Conservation (phyloP, 139 green algal species). For the Chloropicon primus region DNA sequence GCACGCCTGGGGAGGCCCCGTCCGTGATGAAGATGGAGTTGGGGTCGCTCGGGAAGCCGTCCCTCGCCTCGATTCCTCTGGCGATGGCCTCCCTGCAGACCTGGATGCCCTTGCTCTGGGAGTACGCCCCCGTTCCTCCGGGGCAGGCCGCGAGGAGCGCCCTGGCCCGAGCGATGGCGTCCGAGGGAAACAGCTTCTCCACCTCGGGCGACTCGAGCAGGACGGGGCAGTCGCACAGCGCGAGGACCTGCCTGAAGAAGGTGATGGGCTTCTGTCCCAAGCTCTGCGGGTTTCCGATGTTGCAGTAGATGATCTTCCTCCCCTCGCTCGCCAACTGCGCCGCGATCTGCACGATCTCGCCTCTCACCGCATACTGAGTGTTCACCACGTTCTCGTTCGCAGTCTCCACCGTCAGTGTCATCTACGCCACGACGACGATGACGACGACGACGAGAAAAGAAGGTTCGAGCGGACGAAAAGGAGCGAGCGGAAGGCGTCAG, state of each 20-base stretch:
- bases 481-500: no score
- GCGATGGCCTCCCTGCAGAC: slow-evolving; percentile 58
- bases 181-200: slow-evolving; percentile 53
- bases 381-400: slow-evolving; percentile 59
- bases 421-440: neutral
- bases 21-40: slow-evolving; percentile 78
- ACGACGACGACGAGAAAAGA: no score
- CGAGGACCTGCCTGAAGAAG: slow-evolving; percentile 72
- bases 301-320: slow-evolving; percentile 69
- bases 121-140: slow-evolving; percentile 78
- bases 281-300: slow-evolving; percentile 89
- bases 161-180: slow-evolving; percentile 61
- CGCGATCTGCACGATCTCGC: slow-evolving; percentile 78
- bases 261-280: slow-evolving; percentile 76
- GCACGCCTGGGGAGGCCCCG: slow-evolving; percentile 55
- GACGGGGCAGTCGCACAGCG: slow-evolving; percentile 62
- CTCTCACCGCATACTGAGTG: slow-evolving; percentile 74
- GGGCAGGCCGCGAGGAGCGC: slow-evolving; percentile 50
- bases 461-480: no score
- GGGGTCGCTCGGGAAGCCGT: slow-evolving; percentile 44
- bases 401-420: neutral
- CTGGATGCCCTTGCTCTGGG: slow-evolving; percentile 52
- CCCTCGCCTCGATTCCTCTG: slow-evolving; percentile 52
- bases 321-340: slow-evolving; percentile 63
- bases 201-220: slow-evolving; percentile 52